Evolutionary conservation across 2,329 filamentous ascomycete genomes (phyloP), one percentile per base, ranked within the genome.

Genomic region (Ophiostoma angusticollis): DNA sequence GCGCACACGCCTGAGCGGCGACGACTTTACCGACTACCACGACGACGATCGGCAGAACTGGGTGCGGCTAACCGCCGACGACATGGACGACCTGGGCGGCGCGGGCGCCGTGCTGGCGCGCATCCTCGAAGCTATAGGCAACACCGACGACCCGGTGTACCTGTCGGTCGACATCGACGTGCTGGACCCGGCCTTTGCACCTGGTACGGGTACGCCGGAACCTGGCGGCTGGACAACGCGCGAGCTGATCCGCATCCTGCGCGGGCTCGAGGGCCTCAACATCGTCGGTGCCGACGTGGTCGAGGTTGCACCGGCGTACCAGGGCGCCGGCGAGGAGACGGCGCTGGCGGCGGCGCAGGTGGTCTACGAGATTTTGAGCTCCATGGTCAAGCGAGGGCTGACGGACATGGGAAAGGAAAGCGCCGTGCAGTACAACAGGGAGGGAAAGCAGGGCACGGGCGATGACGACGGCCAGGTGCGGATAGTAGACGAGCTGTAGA

Each of bases 151-250:
- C 47, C 84, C 84, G 0, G 84, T 93, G n/a, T 55, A 55, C 34
- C 45, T 56, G 34, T 50, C 46, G 1, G 48, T 55, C 29, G 56
- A 58, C 44, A 64, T 59, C 35, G 56, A 59, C 47, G 57, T 59
- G 33, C 50, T 59, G 17, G 57, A 59, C 44, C 55, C 55, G 18
- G 56, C 56, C 1, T 59, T 59, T 40, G 57, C 55, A 13, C 53
- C 52, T 0, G 53, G 53, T 18, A 93, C 85, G 0, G 87, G 86
- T 1, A 94, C 86, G 0, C 86, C 86, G 0, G 86, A 93, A 63
- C 81, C 85, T 0, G 86, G 87, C 41, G 86, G 86, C 27, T 94
- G 86, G 86, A 91, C 84, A 6, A 93, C 82, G 16, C 68, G 86
- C 37, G 87, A 94, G 64, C 65, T 94, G 49, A 89, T 93, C 47